Base-by-base conservation (phyloP, 192 early-diverging fungal species). In the Chytriomyces sp. region DNA sequence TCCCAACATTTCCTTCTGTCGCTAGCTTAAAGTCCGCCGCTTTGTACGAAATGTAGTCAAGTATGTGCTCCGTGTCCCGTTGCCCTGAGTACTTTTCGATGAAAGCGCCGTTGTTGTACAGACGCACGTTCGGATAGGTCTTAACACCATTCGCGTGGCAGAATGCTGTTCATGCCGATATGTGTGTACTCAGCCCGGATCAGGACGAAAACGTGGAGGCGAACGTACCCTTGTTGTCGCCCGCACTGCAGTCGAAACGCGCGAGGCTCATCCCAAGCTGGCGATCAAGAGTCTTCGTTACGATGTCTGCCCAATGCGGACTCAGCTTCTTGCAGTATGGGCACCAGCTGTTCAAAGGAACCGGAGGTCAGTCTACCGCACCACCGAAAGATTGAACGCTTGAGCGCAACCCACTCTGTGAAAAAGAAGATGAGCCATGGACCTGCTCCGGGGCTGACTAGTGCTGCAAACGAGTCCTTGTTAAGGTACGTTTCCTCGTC, bases 31-130 rank as follows among this genome's bases (percentile, higher is more conserved):
- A 26, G 8, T 44, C 40, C 7, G 2, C 40, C 1, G 40, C 37
- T 34, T 68, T 52, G 2, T 26, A 17, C 12, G 3, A 12, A 17
- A 68, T 55, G 32, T 55, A 68, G 19, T 68, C 65, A 19, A 68
- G 12, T 1, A 68, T 53, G n/a, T 31, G 8, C 19, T 34, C 52
- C 22, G 30, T 56, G 17, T 31, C 10, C 34, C 65, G 25, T 19
- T 53, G 36, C 30, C 65, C 65, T 7, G 14, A 19, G 33, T 68
- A 68, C 34, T 68, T 68, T 68, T 68, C 52, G 34, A 68, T 55
- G 36, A 68, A 68, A 8, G 25, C 19, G 22, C 65, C 65, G 19
- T 68, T 33, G 36, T 10, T 17, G 55, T 68, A 68, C 14, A 68
- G 54, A 3, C 65, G 19, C 8, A 68, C 34, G n/a, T 52, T 53